Base-by-base conservation (phyloP, 129 eudicot genomes). In the Centrapalus pauciflorus region DNA sequence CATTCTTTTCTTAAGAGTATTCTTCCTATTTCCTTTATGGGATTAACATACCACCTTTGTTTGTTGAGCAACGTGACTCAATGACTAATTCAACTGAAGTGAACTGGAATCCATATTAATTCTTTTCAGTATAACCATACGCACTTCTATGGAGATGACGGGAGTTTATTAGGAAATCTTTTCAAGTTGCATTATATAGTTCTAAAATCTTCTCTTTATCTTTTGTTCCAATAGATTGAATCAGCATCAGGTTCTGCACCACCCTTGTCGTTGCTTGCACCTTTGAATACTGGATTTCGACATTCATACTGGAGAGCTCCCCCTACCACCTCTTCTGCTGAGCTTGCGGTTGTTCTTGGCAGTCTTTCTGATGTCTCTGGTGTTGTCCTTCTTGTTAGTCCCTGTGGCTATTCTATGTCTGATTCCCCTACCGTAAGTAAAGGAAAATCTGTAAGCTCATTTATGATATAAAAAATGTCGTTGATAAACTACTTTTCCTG, bases 271-370 rank as follows among this genome's bases (percentile, higher is more conserved):
- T 76, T 90, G 83, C 81, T 91, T 34, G 80, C 90, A 51, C 96
- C 94, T 7, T 67, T 91, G 68, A 66, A 71, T 87, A 69, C 74
- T 49, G 96, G 84, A 57, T 79, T 84, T 40, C 83, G 51, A 49
- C 79, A 83, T 61, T 80, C 90, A 54, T 85, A 84, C 64, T 91
- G 97, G 97, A 85, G 71, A 81, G 96, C 97, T 67, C 90, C 97
- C 6, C 59, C 84, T 21, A 77, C 64, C 56, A 73, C 70, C 76
- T 78, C 89, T 40, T 78, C 84, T 27, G 81, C 78, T 41, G 97
- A 91, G 71, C 78, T 91, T 76, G 79, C 75, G 51, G 78, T 90
- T 61, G 97, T 80, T 66, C 89, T 90, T 61, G 71, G 88, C 12
- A 75, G 57, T 75, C 76, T 83, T 71, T 87, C 97, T 23, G 93